phyloP scores from a whole-genome alignment of 768 basidiomycete genomes.

The Podaxis sp. region DNA sequence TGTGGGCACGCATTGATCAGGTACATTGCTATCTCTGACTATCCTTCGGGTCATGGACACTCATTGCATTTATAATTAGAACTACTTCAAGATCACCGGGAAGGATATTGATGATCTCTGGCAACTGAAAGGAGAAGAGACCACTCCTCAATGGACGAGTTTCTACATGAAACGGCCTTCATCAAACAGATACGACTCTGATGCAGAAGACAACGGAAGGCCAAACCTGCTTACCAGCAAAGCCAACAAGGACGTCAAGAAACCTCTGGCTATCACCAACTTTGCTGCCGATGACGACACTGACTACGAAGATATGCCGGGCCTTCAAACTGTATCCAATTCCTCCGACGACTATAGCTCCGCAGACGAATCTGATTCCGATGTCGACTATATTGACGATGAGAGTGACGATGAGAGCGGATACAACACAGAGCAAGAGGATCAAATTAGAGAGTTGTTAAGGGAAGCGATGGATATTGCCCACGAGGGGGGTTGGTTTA shows the following conservation, averaged over 20 bases:
- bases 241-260: constrained; percentile 32
- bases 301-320: constrained; percentile 62
- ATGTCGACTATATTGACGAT: constrained; percentile 37
- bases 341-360: constrained; percentile 48
- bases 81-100: constrained; percentile 53
- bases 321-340: constrained; percentile 64
- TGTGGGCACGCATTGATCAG: constrained; percentile 66
- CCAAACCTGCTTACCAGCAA: constrained; percentile 23
- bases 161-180: constrained; percentile 32
- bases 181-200: constrained; percentile 20
- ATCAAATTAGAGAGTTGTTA: constrained; percentile 57
- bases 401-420: constrained; percentile 36
- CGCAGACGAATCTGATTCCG: constrained; percentile 34
- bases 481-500: constrained; percentile 58
- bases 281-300: constrained; percentile 40
- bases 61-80: constrained; percentile 36
- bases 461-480: constrained; percentile 76
- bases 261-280: constrained; percentile 51
- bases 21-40: constrained; percentile 35
- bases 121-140: constrained; percentile 53
- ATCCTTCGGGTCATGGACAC: not conserved
- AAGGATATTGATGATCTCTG: constrained; percentile 63
- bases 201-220: constrained; percentile 23
- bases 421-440: constrained; percentile 70
- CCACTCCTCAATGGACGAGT: constrained; percentile 62